Conservation (phyloP, 495 filamentous ascomycete genomes). For the Penicillium paxilli region DNA sequence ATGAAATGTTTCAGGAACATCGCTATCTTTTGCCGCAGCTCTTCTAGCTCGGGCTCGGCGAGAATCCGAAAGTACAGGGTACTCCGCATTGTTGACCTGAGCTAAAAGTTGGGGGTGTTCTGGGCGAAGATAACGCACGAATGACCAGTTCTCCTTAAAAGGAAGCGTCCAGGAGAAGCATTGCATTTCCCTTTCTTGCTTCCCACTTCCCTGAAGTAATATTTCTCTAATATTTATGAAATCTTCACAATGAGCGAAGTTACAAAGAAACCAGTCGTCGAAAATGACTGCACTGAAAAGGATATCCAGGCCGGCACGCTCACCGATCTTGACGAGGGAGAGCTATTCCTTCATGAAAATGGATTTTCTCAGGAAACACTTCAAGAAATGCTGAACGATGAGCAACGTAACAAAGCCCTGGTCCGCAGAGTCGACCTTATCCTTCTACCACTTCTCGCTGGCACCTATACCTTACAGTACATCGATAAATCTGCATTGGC, state of each 20-base stretch:
- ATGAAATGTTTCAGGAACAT: not conserved
- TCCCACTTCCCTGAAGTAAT: not conserved
- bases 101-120: not conserved
- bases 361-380: slow-evolving; percentile 23
- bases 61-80: slow-evolving; percentile 4
- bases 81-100: slow-evolving; percentile 4
- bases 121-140: not conserved
- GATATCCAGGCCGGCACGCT: slow-evolving; percentile 28
- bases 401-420: slow-evolving; percentile 23
- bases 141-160: not conserved
- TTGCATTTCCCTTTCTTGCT: not conserved
- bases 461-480: slow-evolving; percentile 47
- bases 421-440: slow-evolving; percentile 44
- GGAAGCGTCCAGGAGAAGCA: too few species aligned
- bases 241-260: not conserved
- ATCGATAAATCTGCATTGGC: slow-evolving; percentile 40
- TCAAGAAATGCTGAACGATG: slow-evolving; percentile 21
- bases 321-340: slow-evolving; percentile 33
- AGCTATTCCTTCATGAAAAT: slow-evolving; percentile 33
- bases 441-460: slow-evolving; percentile 50
- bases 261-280: slow-evolving; percentile 3
- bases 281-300: slow-evolving; percentile 14
- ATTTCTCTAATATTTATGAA: not conserved
- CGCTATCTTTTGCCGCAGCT: not conserved
- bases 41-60: not conserved